Base-by-base conservation (phyloP, 768 basidiomycete species). In the Psilocybe azurescens region DNA sequence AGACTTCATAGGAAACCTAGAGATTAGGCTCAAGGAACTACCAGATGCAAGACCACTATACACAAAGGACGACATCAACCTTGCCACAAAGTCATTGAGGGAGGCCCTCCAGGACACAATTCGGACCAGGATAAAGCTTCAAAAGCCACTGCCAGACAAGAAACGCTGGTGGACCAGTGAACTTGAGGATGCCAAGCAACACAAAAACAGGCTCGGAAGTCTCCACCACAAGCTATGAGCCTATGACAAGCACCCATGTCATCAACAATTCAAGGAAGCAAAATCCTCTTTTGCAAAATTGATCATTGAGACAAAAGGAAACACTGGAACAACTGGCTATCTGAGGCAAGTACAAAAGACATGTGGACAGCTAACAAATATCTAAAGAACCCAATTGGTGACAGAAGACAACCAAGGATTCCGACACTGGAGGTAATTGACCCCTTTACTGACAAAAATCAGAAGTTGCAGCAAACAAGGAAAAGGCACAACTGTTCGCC, bases 261-360 rank as follows among this genome's bases (percentile, higher is more conserved):
- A 20, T 20, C 20, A 20, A 20, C 20, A 20, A 20, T 30, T 24
- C 49, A 51, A 51, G 20, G 32, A 7, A 18, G 9, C 63, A 65
- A 13, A 67, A 48, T 3, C 32, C 3, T 13, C 30, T 24, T 5
- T 9, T 67, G 1, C 52, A 60, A 52, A 50, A 54, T 61, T 18
- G 0, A 67, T 71, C 14, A 10, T 59, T 10, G 46, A 38, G 2
- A 65, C 69, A 1, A 75, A 39, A 56, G 46, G 1, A 48, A 49
- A 2, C 62, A 71, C 49, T 78, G 72, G 74, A 61, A 61, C 5
- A 56, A 69, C 5, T 79, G 63, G 63, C 67, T 75, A 2, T 69
- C 73, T 29, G 56, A 68, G 1, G 59, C 68, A 20, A 20, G 20
- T 20, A 20, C 20, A 20, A 20, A 20, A 20, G 20, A 20, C 20